A percentile compares a stretch with the other conserved stretches of the same genome.
Evolutionary conservation across 768 basidiomycete genomes (phyloP).

Genomic region (Suillus fuscotomentosus): DNA sequence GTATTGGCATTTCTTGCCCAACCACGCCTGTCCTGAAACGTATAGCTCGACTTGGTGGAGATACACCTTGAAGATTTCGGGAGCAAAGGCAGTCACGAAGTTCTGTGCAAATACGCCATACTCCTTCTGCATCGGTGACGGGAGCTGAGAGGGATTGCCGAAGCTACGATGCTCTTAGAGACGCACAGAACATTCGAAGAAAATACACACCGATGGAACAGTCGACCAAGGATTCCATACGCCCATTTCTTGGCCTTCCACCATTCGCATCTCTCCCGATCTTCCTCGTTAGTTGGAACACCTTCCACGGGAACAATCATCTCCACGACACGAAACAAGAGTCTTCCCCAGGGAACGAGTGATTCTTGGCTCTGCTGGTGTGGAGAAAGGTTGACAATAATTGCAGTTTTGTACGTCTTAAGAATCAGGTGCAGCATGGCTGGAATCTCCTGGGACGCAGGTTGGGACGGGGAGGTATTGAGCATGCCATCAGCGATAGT

Average conservation of each 20-base stretch:
- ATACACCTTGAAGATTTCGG: constrained; percentile 84
- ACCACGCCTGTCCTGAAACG: constrained; percentile 73
- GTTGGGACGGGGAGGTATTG: constrained; percentile 53
- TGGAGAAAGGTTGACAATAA: constrained; percentile 65
- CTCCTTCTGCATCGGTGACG: constrained; percentile 63
- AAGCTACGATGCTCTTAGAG: constrained; percentile 44
- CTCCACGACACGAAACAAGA: constrained; percentile 80
- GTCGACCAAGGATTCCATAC: constrained; percentile 64
- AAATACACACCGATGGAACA: constrained; percentile 65
- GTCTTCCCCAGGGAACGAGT: constrained; percentile 84
- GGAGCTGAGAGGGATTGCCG: constrained; percentile 87
- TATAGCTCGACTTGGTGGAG: constrained; percentile 63
- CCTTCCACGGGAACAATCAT: constrained; percentile 62
- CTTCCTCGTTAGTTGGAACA: constrained; percentile 71
- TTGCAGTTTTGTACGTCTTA: constrained; percentile 83
- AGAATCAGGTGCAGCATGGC: constrained; percentile 83
- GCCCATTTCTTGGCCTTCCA: constrained; percentile 96
- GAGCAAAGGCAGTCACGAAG: constrained; percentile 76
- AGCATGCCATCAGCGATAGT: constrained; percentile 72
- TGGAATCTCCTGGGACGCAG: constrained; percentile 65
- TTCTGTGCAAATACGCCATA: constrained; percentile 74
- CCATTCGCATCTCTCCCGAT: constrained; percentile 80
- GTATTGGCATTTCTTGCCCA: constrained; percentile 81
- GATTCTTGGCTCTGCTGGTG: constrained; percentile 77
- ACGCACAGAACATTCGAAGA: not conserved